phyloP scores from a whole-genome alignment of 2,329 filamentous ascomycete species.

The Coniella lustricola region DNA sequence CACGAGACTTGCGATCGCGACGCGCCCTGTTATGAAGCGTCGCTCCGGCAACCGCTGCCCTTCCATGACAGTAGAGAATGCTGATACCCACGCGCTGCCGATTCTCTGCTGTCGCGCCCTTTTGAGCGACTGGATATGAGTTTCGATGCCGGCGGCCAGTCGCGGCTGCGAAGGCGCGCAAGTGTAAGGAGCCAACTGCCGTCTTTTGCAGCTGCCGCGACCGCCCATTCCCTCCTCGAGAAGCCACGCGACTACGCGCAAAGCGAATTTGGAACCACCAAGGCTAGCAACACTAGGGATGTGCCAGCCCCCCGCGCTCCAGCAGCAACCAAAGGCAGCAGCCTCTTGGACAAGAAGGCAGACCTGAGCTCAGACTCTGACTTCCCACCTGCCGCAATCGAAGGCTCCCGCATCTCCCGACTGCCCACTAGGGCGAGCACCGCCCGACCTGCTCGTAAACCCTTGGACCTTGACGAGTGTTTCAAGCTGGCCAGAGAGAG shows the following conservation, averaged over 20 bases:
- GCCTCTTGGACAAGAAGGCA: slow-evolving; percentile 16
- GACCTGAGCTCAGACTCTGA: slow-evolving; percentile 20
- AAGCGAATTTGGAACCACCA: slow-evolving; percentile 12
- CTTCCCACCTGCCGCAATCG: slow-evolving; percentile 14
- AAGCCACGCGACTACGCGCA: not conserved
- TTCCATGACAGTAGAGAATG: slow-evolving; percentile 7
- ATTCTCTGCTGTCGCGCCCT: slow-evolving; percentile 6
- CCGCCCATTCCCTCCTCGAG: not conserved
- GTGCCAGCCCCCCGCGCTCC: not conserved
- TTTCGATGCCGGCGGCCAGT: slow-evolving; percentile 20
- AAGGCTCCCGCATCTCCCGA: slow-evolving; percentile 25
- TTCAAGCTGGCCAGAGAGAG: slow-evolving; percentile 15
- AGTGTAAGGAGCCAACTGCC: slow-evolving; percentile 23
- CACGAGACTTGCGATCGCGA: not conserved
- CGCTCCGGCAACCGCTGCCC: slow-evolving; percentile 5
- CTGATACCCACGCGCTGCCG: slow-evolving; percentile 3
- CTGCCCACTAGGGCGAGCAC: slow-evolving; percentile 16
- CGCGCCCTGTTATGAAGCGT: slow-evolving; percentile 16
- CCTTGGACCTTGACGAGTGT: slow-evolving; percentile 32
- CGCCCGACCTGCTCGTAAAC: slow-evolving; percentile 32
- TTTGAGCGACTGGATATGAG: slow-evolving; percentile 17
- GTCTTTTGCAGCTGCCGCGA: slow-evolving; percentile 27
- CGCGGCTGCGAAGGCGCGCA: slow-evolving; percentile 16
- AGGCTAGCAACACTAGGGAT: slow-evolving; percentile 16
- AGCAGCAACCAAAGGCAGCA: slow-evolving; percentile 8